These are phyloP conservation scores for Asterophora parasitica DNA, from an alignment of 768 basidiomycete species.

Conservation along the genomic window DNA sequence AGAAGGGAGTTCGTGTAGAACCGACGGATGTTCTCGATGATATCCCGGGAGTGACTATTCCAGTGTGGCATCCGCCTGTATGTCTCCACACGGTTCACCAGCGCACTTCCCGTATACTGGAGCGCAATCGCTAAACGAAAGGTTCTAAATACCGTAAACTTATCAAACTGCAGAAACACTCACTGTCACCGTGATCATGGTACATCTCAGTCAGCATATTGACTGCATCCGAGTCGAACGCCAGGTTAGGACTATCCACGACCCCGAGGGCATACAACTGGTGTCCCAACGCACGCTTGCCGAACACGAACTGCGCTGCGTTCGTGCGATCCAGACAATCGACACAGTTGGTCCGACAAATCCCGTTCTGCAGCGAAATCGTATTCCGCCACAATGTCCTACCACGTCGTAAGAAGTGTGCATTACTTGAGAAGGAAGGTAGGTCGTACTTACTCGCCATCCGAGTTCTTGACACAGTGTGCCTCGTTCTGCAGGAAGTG, in stretches of 20 bases:
- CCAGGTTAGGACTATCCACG: slow-evolving; percentile 76
- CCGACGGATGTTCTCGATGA: slow-evolving; percentile 90
- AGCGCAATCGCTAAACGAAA: slow-evolving; percentile 71
- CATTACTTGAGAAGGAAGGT: not conserved
- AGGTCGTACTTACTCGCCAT: slow-evolving; percentile 27
- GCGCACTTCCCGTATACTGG: slow-evolving; percentile 94
- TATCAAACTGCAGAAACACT: slow-evolving; percentile 22
- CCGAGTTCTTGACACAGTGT: no score
- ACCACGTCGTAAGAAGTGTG: not conserved
- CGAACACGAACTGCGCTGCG: slow-evolving; percentile 95
- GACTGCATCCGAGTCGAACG: slow-evolving; percentile 91
- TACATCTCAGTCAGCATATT: slow-evolving; percentile 99
- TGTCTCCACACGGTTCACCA: slow-evolving; percentile 94
- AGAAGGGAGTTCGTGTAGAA: slow-evolving; percentile 94
- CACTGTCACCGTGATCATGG: slow-evolving; percentile 94
- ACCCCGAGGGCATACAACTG: slow-evolving; percentile 94
- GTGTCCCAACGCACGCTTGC: slow-evolving; percentile 90
- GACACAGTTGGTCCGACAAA: slow-evolving; percentile 93
- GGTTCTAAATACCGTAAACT: slow-evolving; percentile 3
- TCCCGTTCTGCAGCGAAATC: slow-evolving; percentile 85
- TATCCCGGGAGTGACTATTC: slow-evolving; percentile 95
- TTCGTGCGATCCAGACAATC: slow-evolving; percentile 97
- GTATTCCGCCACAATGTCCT: slow-evolving; percentile 49
- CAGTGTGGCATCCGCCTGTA: slow-evolving; percentile 95
- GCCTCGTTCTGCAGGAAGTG: slow-evolving; percentile 51